These are phyloP conservation scores for Limtongozyma cylindracea DNA, from an alignment of 805 yeast species.

Conservation along the genomic window DNA sequence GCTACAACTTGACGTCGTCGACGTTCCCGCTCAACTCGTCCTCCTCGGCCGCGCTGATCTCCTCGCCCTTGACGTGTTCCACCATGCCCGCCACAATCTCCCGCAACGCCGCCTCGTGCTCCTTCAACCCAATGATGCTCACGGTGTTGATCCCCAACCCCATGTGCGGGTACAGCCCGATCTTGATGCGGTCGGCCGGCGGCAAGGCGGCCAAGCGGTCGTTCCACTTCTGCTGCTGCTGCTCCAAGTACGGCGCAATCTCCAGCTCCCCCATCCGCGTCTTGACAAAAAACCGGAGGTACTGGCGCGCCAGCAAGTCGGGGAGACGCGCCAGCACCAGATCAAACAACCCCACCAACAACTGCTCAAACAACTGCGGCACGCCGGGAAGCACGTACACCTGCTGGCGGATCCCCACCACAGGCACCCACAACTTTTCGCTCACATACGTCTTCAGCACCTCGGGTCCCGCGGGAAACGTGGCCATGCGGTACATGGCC, in stretches of 20 bases:
- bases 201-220: constrained; percentile 6
- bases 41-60: constrained; percentile 34
- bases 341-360: constrained; percentile 16
- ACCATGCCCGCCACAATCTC: constrained; percentile 20
- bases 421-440: constrained; percentile 61
- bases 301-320: constrained; percentile 5
- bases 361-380: constrained; percentile 39
- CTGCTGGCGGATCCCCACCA: constrained; percentile 37
- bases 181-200: constrained; percentile 16
- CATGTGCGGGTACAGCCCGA: constrained; percentile 75
- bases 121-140: constrained; percentile 46
- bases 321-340: background rate
- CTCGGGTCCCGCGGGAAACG: constrained; percentile 21
- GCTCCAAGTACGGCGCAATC: constrained; percentile 36
- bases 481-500: constrained; percentile 63
- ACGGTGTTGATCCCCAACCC: constrained; percentile 38
- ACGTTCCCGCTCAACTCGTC: constrained; percentile 12
- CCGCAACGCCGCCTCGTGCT: constrained; percentile 9
- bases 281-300: constrained; percentile 27
- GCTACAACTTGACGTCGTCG: too few species aligned
- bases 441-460: constrained; percentile 12
- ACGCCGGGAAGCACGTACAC: constrained; percentile 68
- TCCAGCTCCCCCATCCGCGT: constrained; percentile 37
- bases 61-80: constrained; percentile 23
- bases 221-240: constrained; percentile 18